These are phyloP conservation scores for Botrytis fabae DNA, from an alignment of 2,329 filamentous ascomycete species.

Conservation along the genomic window DNA sequence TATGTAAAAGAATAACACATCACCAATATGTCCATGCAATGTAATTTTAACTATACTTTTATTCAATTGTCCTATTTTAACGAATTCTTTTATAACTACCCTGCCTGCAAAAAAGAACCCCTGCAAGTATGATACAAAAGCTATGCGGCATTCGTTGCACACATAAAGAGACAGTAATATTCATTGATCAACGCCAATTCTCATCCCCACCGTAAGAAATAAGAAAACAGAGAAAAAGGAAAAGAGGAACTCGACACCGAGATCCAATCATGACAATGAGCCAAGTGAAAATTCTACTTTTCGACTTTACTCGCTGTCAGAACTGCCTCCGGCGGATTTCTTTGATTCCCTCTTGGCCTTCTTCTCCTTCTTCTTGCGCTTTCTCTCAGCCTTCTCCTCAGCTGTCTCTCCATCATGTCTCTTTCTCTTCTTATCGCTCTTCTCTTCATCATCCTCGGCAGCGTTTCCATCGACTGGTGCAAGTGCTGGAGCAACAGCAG, in stretches of 20 bases:
- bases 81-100: slow-evolving; percentile 14
- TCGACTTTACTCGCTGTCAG: slow-evolving; percentile 49
- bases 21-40: neutral
- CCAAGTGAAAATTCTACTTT: neutral
- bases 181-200: slow-evolving; percentile 18
- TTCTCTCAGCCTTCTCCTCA: slow-evolving; percentile 60
- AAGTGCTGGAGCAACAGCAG: slow-evolving; percentile 44
- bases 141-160: slow-evolving; percentile 16
- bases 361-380: slow-evolving; percentile 54
- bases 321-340: slow-evolving; percentile 44
- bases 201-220: slow-evolving; percentile 14
- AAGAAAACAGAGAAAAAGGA: slow-evolving; percentile 9
- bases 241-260: slow-evolving; percentile 2
- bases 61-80: slow-evolving; percentile 2
- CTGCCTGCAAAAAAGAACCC: slow-evolving; percentile 17
- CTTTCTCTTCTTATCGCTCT: slow-evolving; percentile 72
- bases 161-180: slow-evolving; percentile 10
- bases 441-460: slow-evolving; percentile 55
- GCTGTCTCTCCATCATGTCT: slow-evolving; percentile 76
- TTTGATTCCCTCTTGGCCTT: slow-evolving; percentile 53
- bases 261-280: slow-evolving; percentile 5
- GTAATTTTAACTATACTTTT: neutral
- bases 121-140: slow-evolving; percentile 21
- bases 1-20: neutral
- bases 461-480: slow-evolving; percentile 44